A percentile compares a stretch with the other conserved stretches of the same genome.
phyloP scores from a whole-genome alignment of 768 basidiomycete genomes.

The Tulasnella sp. region DNA sequence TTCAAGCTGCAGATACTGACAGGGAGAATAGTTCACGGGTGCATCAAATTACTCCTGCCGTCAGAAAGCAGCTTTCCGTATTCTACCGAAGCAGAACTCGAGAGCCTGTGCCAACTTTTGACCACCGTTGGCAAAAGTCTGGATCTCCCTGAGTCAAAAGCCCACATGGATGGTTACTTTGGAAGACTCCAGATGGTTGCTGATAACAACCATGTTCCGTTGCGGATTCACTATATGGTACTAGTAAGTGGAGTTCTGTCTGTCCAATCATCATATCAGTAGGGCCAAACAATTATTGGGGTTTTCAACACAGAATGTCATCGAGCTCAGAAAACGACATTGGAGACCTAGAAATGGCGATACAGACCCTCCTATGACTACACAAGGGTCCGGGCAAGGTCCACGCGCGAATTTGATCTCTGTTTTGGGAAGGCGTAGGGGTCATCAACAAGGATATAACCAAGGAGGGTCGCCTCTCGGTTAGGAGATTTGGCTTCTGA shows the following conservation, averaged over 20 bases:
- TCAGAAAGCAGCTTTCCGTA: slow-evolving; percentile 45
- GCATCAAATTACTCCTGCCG: slow-evolving; percentile 48
- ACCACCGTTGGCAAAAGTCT: slow-evolving; percentile 49
- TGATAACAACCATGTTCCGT: slow-evolving; percentile 42
- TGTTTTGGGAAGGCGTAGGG: neutral
- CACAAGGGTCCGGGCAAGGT: slow-evolving; percentile 74
- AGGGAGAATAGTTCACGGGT: slow-evolving; percentile 51
- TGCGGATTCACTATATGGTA: slow-evolving; percentile 52
- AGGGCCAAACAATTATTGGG: neutral
- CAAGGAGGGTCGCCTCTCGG: no score
- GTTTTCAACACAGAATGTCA: slow-evolving; percentile 65
- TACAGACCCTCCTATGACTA: slow-evolving; percentile 82
- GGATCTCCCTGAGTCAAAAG: slow-evolving; percentile 44
- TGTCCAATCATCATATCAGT: neutral
- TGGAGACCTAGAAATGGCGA: slow-evolving; percentile 76
- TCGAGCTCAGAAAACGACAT: slow-evolving; percentile 81
- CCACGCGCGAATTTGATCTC: neutral
- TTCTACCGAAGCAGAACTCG: slow-evolving; percentile 55
- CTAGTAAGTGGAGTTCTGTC: slow-evolving; percentile 43
- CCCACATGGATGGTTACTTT: slow-evolving; percentile 49
- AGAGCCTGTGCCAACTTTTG: slow-evolving; percentile 51
- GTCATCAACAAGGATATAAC: no score
- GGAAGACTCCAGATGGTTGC: slow-evolving; percentile 45
- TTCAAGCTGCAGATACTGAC: slow-evolving; percentile 54
- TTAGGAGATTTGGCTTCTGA: no score